phyloP scores from a whole-genome alignment of 805 yeast genomes.

The Candida nonsorbophila region DNA sequence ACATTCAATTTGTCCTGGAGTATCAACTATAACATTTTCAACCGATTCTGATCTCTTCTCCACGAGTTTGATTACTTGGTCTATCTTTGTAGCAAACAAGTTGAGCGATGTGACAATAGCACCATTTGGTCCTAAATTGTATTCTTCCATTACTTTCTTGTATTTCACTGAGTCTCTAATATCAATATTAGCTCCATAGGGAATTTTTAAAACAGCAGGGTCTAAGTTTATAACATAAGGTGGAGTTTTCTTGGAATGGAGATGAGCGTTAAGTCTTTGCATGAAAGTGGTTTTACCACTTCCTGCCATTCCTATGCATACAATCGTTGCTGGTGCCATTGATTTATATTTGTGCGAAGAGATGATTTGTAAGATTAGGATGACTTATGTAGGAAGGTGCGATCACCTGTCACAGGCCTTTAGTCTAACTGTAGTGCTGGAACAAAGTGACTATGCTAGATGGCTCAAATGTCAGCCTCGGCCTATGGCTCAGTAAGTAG shows the following conservation, averaged over 20 bases:
- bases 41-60: conserved; percentile 63
- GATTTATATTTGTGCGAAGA: too few relatives aligned
- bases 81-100: conserved; percentile 89
- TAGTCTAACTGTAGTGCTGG: too few relatives aligned
- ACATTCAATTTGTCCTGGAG: conserved; percentile 99
- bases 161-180: conserved; percentile 95
- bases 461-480: too few relatives aligned
- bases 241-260: conserved; percentile 64
- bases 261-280: conserved; percentile 88
- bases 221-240: conserved; percentile 94
- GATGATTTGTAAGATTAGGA: too few relatives aligned
- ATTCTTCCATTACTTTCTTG: conserved; percentile 93
- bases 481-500: too few relatives aligned
- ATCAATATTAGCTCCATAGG: conserved; percentile 91
- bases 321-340: conserved; percentile 34
- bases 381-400: too few relatives aligned
- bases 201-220: conserved; percentile 94
- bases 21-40: conserved; percentile 80
- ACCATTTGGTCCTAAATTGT: conserved; percentile 95
- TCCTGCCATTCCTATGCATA: conserved; percentile 49
- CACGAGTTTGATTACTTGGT: conserved; percentile 82
- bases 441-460: too few relatives aligned
- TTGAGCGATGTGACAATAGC: conserved; percentile 95
- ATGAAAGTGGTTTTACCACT: conserved; percentile 97
- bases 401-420: too few relatives aligned